Evolutionary conservation across 495 filamentous ascomycete species (phyloP).

Genomic region (Xylaria flabelliformis): DNA sequence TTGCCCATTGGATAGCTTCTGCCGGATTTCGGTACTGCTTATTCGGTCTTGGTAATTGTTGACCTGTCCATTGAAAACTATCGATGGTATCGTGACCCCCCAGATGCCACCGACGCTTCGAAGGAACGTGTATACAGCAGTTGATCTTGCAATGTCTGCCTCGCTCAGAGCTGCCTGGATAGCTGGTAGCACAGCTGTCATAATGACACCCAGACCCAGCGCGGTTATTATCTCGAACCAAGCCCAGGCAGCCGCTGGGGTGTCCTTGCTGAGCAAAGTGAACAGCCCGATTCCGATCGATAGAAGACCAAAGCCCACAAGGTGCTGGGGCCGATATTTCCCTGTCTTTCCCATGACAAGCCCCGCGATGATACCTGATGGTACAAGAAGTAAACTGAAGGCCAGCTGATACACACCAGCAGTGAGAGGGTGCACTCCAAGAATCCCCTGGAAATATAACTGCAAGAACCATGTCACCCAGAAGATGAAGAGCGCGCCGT

Average conservation of each 20-base stretch:
- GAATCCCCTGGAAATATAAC: conserved; percentile 70
- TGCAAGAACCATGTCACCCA: conserved; percentile 52
- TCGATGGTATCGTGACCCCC: no score
- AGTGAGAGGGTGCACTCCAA: conserved; percentile 48
- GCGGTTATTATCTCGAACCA: neutral
- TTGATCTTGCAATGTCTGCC: neutral
- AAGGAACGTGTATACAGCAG: neutral
- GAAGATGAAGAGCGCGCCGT: conserved; percentile 8
- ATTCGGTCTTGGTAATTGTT: neutral
- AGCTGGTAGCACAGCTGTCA: neutral
- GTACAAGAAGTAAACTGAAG: conserved; percentile 16
- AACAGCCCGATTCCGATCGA: conserved; percentile 50
- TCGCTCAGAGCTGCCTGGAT: neutral
- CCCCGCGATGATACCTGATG: conserved; percentile 36
- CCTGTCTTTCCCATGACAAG: conserved; percentile 46
- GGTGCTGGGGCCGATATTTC: conserved; percentile 47
- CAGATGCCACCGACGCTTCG: neutral
- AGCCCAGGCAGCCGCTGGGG: neutral
- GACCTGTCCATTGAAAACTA: neutral
- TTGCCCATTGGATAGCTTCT: neutral
- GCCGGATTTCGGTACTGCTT: neutral
- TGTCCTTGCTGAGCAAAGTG: conserved; percentile 24
- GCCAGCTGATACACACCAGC: conserved; percentile 57
- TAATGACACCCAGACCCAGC: neutral
- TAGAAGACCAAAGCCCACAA: conserved; percentile 41